Percentiles rank a stretch among this genome's conserved stretches.
Evolutionary conservation across 106 monocot genomes (phyloP).

Genomic region (Alisma plantagoaquatica): DNA sequence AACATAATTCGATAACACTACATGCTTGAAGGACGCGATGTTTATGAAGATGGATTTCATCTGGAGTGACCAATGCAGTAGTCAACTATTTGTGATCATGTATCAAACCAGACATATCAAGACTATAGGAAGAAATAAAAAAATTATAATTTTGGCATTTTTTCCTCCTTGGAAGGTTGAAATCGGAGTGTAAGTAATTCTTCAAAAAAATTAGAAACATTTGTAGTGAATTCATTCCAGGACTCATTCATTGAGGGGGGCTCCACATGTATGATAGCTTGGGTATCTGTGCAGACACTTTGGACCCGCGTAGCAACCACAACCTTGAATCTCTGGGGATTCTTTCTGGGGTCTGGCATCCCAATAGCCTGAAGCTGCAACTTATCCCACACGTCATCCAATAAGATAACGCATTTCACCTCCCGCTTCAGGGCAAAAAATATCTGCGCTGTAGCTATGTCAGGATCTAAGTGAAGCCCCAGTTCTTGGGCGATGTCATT

Average conservation of each 20-base stretch:
- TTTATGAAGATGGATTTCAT: no score
- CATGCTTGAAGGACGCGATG: no score
- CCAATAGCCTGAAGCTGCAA: neutral
- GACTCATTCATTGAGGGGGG: neutral
- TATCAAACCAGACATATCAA: no score
- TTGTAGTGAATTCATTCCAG: no score
- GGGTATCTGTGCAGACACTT: neutral
- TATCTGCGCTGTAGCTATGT: neutral
- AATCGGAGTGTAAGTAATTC: no score
- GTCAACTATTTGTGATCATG: no score
- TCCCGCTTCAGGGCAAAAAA: neutral
- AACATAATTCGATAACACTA: no score
- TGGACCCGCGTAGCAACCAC: neutral
- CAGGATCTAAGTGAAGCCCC: neutral
- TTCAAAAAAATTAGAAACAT: no score
- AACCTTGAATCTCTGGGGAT: neutral
- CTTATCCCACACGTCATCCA: neutral
- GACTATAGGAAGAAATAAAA: no score
- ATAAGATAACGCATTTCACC: neutral
- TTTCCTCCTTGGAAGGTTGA: no score
- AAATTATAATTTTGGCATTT: no score
- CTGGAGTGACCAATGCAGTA: no score
- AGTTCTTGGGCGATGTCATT: neutral
- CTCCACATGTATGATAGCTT: neutral
- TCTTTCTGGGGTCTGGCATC: neutral